Evolutionary conservation across 352 stramenopile species (phyloP), one percentile per base, ranked within the genome.

Genomic region (Globisporangium cylindrosporum): DNA sequence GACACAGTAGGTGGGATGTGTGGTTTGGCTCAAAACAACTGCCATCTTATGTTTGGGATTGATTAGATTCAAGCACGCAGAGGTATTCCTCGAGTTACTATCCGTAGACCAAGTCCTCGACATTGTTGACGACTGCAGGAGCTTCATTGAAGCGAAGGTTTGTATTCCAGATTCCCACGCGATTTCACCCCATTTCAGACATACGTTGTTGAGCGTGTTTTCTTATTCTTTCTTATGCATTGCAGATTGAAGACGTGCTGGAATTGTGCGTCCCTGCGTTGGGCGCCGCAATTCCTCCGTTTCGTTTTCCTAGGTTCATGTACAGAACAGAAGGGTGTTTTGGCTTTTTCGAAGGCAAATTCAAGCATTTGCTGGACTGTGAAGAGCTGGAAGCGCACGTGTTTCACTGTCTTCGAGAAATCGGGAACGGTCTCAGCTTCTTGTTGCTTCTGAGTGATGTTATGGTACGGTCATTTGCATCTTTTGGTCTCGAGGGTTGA

Each of bases 271-370:
- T 94, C 8, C 73, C 89, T 43, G 88, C 90, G 7, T 69, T 97
- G 5, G 86, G 76, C 0, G 76, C 81, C 0, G 78, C 88, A 6
- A 90, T 97, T 43, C 88, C 88, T 9, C 84, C 86, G 2, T 92
- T 88, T 72, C 84, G 82, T 22, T 73, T 93, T 25, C 90, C 87
- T 2, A 81, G 78, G 49, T 82, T 90, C 59, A 79, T 92, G 70
- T 75, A 58, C 38, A 24, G 66, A 56, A 67, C 64, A 49, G 62
- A 61, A 79, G 86, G 83, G 0, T 92, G 81, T 46, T 94, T 81
- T 48, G 87, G 86, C 6, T 94, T 89, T 66, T 94, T 96, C 62
- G 83, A 96, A 51, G 81, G 83, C 55, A 92, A 94, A 32, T 91
- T 93, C 60, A 85, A 91, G 53, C 75, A 89, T 24, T 71, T 97